Evolutionary conservation across 169 alveolate genomes (phyloP), one percentile per base, ranked within the genome.

Genomic region (Babesia bovis): DNA sequence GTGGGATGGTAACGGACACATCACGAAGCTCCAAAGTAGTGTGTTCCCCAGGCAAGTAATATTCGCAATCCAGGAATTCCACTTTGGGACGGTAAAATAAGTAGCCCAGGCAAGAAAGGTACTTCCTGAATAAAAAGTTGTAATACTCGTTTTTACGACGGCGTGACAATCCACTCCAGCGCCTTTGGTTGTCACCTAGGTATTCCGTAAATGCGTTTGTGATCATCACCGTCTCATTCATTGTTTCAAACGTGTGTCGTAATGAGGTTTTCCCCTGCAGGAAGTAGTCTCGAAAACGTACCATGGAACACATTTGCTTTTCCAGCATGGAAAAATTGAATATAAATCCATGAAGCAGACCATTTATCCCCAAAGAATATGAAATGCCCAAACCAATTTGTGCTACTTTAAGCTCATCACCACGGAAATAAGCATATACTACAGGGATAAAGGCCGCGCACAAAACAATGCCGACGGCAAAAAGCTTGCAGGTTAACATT

Each of bases 241-340:
- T 44, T 5, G 25, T 63, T 7, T 63, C 73, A 36, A 63, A 45
- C 30, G 2, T 1, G 15, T 63, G 56, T 44, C n/a, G 35, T 13
- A 63, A 15, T 15, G 61, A 47, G 13, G 38, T 7, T 23, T 32
- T 44, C 36, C 30, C 41, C 60, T 44, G 60, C 13, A 63, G 61
- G 60, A 63, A 63, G 23, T 63, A 63, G 17, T 63, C 53, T 38
- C 28, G 32, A 28, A 47, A 63, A 1, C 73, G 44, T 2, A 36
- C 59, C 61, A 63, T 63, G 60, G 73, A 63, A 26, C 73, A 63
- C 73, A 63, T 63, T 44, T 32, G 60, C 17, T 32, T 63, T 26
- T 63, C 73, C 26, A 63, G 49, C 58, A 45, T 5, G 12, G 73
- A 47, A 36, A 63, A 63, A 36, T 45, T 49, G 30, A n/a, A 19